Conservation (phyloP, 2,329 filamentous ascomycete genomes). For the Penicillium sumatraense region DNA sequence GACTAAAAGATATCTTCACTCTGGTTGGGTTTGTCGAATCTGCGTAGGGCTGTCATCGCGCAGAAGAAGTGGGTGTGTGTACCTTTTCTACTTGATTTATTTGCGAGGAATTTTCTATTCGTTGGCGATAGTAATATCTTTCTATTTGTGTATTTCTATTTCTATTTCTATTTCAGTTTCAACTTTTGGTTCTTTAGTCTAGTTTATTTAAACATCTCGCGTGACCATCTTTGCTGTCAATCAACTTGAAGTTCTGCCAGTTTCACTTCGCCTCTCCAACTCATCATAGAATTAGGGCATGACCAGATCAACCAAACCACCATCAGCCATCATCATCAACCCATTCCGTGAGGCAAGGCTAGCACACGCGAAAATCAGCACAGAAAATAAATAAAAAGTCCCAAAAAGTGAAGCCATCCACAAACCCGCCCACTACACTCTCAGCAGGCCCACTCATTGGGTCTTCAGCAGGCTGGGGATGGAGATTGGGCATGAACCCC, state of each 20-base stretch:
- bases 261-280: background rate
- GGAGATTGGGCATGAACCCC: conserved; percentile 30
- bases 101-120: background rate
- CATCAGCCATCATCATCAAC: background rate
- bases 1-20: background rate
- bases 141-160: no score
- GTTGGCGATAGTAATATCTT: background rate
- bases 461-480: conserved; percentile 27
- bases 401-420: conserved; percentile 22
- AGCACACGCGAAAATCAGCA: background rate
- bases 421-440: conserved; percentile 9
- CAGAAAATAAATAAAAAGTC: background rate
- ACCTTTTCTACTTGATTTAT: background rate
- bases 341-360: background rate
- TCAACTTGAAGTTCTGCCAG: background rate
- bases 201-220: no score
- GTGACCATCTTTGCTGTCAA: no score
- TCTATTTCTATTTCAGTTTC: no score
- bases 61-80: background rate
- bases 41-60: background rate
- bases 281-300: background rate
- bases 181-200: no score
- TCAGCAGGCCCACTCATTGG: conserved; percentile 29
- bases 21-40: background rate
- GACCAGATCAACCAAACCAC: background rate